Evolutionary conservation across 129 eudicot genomes (phyloP).

Genomic region (Apium graveolens): DNA sequence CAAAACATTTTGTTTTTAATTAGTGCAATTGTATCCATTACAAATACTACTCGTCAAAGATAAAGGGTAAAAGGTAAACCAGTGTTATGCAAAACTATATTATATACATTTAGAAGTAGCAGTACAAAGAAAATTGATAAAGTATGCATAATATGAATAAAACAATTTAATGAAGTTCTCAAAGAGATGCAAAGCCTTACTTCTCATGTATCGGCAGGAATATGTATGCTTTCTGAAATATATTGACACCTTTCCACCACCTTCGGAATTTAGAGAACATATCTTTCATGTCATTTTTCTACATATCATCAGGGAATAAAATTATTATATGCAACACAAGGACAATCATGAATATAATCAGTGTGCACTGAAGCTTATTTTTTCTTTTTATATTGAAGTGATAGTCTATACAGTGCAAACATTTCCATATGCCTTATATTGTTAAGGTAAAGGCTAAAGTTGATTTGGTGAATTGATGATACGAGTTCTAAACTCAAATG

Average conservation of each 20-base stretch:
- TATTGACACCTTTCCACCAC: constrained; percentile 92
- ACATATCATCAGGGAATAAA: constrained; percentile 19
- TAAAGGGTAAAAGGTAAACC: not conserved
- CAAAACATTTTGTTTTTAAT: not conserved
- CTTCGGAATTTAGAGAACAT: constrained; percentile 63
- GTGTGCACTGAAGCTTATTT: not conserved
- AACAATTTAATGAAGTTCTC: not conserved
- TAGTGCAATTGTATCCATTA: not conserved
- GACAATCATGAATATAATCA: not conserved
- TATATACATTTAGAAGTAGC: not conserved
- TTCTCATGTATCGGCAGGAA: constrained; percentile 74
- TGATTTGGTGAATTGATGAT: not conserved
- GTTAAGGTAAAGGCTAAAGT: not conserved
- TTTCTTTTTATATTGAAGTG: not conserved
- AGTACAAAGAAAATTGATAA: not conserved
- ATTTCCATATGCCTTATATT: not conserved
- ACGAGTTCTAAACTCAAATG: not conserved
- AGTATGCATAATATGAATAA: not conserved
- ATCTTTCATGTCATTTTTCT: constrained; percentile 44
- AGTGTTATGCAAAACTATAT: not conserved
- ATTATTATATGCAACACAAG: not conserved
- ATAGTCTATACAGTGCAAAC: not conserved
- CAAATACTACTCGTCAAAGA: not conserved
- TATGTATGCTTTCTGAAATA: constrained; percentile 78
- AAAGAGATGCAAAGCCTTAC: constrained; percentile 31